Evolutionary conservation across 495 filamentous ascomycete species (phyloP).

Genomic region (Penicillium canescens): DNA sequence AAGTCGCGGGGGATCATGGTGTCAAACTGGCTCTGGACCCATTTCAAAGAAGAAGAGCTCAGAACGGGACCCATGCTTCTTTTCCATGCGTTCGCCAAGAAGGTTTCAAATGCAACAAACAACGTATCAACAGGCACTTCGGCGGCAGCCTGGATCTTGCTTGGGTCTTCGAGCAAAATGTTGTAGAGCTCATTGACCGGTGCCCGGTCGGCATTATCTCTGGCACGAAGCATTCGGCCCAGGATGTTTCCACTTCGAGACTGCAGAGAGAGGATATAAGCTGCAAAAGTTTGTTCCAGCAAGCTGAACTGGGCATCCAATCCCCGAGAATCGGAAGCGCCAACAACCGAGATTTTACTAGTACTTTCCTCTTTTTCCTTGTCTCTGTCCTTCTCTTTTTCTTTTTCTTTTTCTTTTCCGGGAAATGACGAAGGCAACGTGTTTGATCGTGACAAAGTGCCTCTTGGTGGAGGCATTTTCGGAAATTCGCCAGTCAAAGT

Average conservation of each 20-base stretch:
- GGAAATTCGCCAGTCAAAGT: constrained; percentile 40
- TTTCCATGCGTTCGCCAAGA: constrained; percentile 84
- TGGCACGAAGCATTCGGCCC: constrained; percentile 68
- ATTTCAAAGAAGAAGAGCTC: constrained; percentile 59
- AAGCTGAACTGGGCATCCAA: constrained; percentile 57
- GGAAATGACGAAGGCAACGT: constrained; percentile 40
- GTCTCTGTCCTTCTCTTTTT: constrained; percentile 25
- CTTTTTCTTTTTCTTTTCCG: constrained; percentile 26
- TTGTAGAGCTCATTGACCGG: constrained; percentile 92
- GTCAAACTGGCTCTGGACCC: constrained; percentile 73
- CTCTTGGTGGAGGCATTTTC: constrained; percentile 39
- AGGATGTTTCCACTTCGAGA: constrained; percentile 84
- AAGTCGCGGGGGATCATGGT: constrained; percentile 76
- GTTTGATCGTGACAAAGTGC: constrained; percentile 38
- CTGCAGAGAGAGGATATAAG: constrained; percentile 78
- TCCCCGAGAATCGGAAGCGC: constrained; percentile 15
- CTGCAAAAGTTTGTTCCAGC: constrained; percentile 83
- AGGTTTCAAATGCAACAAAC: constrained; percentile 93
- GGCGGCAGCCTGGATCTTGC: constrained; percentile 67
- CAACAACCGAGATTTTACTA: constrained; percentile 38
- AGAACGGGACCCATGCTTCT: constrained; percentile 86
- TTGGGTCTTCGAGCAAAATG: constrained; percentile 75
- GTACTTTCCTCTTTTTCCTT: constrained; percentile 26
- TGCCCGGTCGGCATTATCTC: constrained; percentile 72
- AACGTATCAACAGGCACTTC: constrained; percentile 85